Evolutionary conservation across 2,329 filamentous ascomycete species (phyloP).

Genomic region (Curvularia sp.): DNA sequence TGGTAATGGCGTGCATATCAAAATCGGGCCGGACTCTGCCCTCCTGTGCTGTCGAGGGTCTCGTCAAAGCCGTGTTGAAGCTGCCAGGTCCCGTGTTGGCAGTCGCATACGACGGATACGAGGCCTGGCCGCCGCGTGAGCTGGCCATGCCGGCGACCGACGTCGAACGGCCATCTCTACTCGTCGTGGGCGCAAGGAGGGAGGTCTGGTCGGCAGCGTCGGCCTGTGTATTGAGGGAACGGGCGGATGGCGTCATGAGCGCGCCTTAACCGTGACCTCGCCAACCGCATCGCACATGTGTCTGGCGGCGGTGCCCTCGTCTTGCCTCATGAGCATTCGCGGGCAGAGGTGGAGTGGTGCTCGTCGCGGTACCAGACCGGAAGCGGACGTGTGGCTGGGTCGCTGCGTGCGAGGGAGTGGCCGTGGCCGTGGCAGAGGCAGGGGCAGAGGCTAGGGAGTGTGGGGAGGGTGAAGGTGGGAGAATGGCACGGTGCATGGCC

Average conservation of each 20-base stretch:
- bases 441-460: conserved; percentile 26
- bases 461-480: conserved; percentile 15
- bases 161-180: conserved; percentile 63
- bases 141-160: conserved; percentile 64
- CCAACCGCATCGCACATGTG: conserved; percentile 50
- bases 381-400: conserved; percentile 24
- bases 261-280: conserved; percentile 48
- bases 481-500: conserved; percentile 12
- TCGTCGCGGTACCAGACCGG: conserved; percentile 24
- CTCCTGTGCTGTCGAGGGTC: conserved; percentile 70
- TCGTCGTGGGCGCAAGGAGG: conserved; percentile 55
- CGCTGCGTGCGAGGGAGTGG: conserved; percentile 10
- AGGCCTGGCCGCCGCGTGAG: conserved; percentile 68
- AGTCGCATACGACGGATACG: conserved; percentile 70
- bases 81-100: conserved; percentile 74
- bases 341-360: conserved; percentile 24
- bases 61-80: conserved; percentile 85
- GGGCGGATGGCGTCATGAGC: conserved; percentile 54
- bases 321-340: conserved; percentile 46
- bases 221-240: conserved; percentile 51
- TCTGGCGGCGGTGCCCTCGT: conserved; percentile 37
- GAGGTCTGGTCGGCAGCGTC: conserved; percentile 49
- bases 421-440: conserved; percentile 15
- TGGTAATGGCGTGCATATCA: conserved; percentile 58
- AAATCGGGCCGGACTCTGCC: conserved; percentile 66